Percentiles rank a stretch among this genome's conserved stretches.
These are phyloP conservation scores for Termitomyces titanicus DNA, from an alignment of 768 basidiomycete species.

Conservation along the genomic window DNA sequence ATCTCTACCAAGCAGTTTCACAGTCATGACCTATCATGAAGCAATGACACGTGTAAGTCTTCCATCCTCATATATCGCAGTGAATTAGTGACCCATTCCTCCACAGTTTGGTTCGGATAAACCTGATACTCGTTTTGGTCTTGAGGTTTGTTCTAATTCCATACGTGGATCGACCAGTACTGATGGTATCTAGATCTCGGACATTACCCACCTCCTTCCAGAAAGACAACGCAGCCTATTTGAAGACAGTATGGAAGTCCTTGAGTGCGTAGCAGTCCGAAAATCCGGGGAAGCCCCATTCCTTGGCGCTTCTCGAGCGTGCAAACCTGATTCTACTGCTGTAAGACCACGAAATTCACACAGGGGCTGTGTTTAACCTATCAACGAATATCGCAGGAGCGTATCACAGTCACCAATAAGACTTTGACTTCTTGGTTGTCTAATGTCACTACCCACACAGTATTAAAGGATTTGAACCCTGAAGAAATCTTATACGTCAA, in stretches of 20 bases:
- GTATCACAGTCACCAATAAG: conserved; percentile 41
- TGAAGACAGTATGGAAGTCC: conserved; percentile 27
- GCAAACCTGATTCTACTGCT: conserved; percentile 22
- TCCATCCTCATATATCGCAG: not conserved
- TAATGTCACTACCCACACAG: conserved; percentile 22
- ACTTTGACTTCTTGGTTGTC: conserved; percentile 47
- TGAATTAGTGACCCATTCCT: conserved; percentile 6
- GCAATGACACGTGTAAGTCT: conserved; percentile 82
- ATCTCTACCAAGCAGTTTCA: conserved; percentile 58
- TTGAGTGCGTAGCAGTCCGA: conserved; percentile 47
- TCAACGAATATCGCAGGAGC: conserved; percentile 35
- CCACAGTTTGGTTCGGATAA: conserved; percentile 89
- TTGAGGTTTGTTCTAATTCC: conserved; percentile 56
- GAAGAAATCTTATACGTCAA: conserved; percentile 32
- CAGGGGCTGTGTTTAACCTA: conserved; percentile 10
- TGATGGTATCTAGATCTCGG: conserved; percentile 36
- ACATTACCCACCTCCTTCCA: conserved; percentile 37
- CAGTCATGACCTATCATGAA: conserved; percentile 83
- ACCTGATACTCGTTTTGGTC: conserved; percentile 85
- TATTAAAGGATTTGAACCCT: conserved; percentile 15
- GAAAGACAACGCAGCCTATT: conserved; percentile 24
- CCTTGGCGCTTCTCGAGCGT: conserved; percentile 36
- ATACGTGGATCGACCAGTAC: conserved; percentile 11
- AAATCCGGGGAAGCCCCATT: conserved; percentile 36
- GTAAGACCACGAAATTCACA: conserved; percentile 20